Percentiles rank a stretch among this genome's conserved stretches.
phyloP scores from a whole-genome alignment of 1,139 yeast genomes.

The Yamadazyma dendronema region DNA sequence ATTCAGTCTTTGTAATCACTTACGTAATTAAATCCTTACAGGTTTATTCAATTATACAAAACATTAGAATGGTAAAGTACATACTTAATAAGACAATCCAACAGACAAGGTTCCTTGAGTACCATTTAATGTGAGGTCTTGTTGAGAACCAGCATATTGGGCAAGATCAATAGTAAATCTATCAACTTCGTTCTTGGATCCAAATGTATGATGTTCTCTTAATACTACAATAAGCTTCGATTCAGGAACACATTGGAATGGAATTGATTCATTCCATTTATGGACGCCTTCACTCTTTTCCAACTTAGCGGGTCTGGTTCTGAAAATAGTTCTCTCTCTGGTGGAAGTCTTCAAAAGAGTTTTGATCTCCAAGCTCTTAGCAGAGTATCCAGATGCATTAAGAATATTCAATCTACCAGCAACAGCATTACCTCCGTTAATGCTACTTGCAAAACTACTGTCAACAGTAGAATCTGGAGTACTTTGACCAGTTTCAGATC shows the following conservation, averaged over 20 bases:
- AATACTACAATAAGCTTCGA: constrained; percentile 59
- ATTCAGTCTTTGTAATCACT: too few species aligned
- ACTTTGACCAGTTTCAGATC: constrained; percentile 27
- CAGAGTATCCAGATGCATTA: constrained; percentile 35
- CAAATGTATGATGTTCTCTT: constrained; percentile 69
- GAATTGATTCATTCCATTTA: constrained; percentile 63
- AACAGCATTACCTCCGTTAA: constrained; percentile 36
- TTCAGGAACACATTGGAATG: constrained; percentile 65
- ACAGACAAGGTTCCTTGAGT: constrained; percentile 32
- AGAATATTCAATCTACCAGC: constrained; percentile 57
- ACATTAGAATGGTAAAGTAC: constrained; percentile 2
- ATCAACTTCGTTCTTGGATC: constrained; percentile 68
- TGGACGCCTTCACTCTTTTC: constrained; percentile 44
- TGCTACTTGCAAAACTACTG: constrained; percentile 37
- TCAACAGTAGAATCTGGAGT: constrained; percentile 34
- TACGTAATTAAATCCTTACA: too few species aligned
- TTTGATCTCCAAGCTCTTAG: constrained; percentile 45
- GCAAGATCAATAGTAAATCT: constrained; percentile 42
- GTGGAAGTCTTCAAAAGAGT: constrained; percentile 50
- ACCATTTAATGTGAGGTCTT: constrained; percentile 26
- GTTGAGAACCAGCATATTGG: constrained; percentile 36
- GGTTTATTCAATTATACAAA: not conserved
- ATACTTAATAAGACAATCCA: constrained; percentile 24
- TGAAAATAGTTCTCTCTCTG: constrained; percentile 58
- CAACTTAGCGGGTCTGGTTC: constrained; percentile 59